Conservation (phyloP, 2,329 filamentous ascomycete genomes). For the Thelonectria rubi region DNA sequence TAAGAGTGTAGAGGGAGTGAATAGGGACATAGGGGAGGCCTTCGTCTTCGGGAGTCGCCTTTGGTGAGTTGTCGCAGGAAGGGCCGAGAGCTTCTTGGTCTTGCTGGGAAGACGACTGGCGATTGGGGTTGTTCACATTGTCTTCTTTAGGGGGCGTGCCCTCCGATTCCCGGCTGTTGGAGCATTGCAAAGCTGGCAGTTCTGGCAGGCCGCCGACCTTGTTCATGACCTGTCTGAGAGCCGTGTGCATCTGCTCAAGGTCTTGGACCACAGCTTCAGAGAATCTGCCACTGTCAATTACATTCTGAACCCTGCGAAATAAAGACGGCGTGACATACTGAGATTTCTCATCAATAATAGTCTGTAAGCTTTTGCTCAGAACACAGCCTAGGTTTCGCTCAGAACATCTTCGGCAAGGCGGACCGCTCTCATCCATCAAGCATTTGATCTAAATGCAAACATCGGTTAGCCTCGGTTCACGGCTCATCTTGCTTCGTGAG, state of each 20-base stretch:
- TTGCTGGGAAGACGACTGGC: slow-evolving; percentile 25
- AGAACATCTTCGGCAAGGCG: slow-evolving; percentile 50
- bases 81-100: slow-evolving; percentile 36
- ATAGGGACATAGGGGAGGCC: slow-evolving; percentile 51
- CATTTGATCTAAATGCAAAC: slow-evolving; percentile 49
- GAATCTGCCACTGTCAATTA: slow-evolving; percentile 10
- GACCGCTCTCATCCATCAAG: slow-evolving; percentile 52
- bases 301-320: neutral
- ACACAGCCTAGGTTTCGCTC: slow-evolving; percentile 51
- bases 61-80: slow-evolving; percentile 43
- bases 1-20: slow-evolving; percentile 51
- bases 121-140: slow-evolving; percentile 4
- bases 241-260: slow-evolving; percentile 39
- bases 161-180: slow-evolving; percentile 34
- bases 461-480: neutral
- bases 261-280: slow-evolving; percentile 38
- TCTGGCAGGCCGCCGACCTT: slow-evolving; percentile 40
- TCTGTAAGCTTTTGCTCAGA: slow-evolving; percentile 53
- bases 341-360: slow-evolving; percentile 52
- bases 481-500: neutral
- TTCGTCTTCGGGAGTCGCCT: slow-evolving; percentile 46
- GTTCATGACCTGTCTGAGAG: slow-evolving; percentile 38
- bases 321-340: slow-evolving; percentile 42
- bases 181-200: slow-evolving; percentile 34
- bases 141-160: slow-evolving; percentile 39